A percentile compares a stretch with the other conserved stretches of the same genome.
phyloP scores from a whole-genome alignment of 352 stramenopile species.

The Globisporangium polare region DNA sequence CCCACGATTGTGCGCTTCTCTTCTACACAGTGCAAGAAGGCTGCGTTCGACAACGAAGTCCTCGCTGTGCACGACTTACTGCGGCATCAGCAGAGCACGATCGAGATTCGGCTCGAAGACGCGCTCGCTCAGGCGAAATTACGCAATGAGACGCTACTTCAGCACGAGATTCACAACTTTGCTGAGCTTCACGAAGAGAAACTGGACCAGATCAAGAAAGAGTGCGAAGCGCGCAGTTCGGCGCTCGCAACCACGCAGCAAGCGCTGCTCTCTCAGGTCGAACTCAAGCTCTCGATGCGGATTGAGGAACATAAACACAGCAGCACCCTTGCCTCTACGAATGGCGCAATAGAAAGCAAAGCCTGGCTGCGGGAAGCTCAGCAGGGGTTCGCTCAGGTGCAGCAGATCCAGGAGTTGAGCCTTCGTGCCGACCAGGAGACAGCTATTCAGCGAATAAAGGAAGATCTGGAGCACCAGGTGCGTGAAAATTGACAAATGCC shows the following conservation, averaged over 20 bases:
- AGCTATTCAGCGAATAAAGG: constrained; percentile 1
- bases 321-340: neutral
- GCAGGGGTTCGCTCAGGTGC: neutral
- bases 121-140: neutral
- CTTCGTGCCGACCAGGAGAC: neutral
- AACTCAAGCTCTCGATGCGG: neutral
- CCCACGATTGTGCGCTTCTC: neutral
- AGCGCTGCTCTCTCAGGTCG: neutral
- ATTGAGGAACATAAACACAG: constrained; percentile 1
- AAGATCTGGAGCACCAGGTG: constrained; percentile 13
- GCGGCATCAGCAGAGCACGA: constrained; percentile 18
- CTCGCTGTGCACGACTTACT: constrained; percentile 32
- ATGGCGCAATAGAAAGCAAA: neutral
- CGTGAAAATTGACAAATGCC: neutral
- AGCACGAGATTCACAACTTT: neutral
- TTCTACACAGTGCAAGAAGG: constrained; percentile 34
- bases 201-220: neutral
- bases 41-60: constrained; percentile 45
- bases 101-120: neutral
- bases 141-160: neutral
- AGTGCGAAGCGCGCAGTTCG: neutral
- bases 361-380: neutral
- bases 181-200: neutral
- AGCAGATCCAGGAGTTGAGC: neutral
- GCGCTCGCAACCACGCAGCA: neutral